Evolutionary conservation across 2,329 filamentous ascomycete species (phyloP).

Genomic region (Coleophoma eucalyptorum): DNA sequence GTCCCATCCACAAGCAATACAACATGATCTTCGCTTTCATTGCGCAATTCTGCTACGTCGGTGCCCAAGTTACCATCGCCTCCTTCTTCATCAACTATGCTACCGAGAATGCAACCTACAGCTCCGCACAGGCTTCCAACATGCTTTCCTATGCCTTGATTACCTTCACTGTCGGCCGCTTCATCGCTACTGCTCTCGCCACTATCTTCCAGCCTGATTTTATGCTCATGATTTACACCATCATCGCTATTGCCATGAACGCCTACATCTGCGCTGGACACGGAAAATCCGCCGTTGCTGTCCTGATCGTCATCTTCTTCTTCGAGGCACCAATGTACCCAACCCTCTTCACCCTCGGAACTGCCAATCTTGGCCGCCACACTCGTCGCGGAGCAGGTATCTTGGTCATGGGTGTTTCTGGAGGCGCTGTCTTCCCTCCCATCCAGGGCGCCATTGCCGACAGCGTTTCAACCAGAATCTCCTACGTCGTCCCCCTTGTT

Average conservation of each 20-base stretch:
- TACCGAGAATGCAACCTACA: slow-evolving; percentile 52
- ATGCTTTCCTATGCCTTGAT: slow-evolving; percentile 74
- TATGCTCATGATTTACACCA: slow-evolving; percentile 63
- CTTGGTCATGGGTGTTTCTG: slow-evolving; percentile 66
- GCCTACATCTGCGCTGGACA: slow-evolving; percentile 11
- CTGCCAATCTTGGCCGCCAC: slow-evolving; percentile 71
- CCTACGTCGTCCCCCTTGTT: slow-evolving; percentile 38
- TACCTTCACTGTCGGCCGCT: slow-evolving; percentile 68
- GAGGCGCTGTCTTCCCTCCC: slow-evolving; percentile 71
- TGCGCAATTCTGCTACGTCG: slow-evolving; percentile 76
- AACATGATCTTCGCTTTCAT: slow-evolving; percentile 71
- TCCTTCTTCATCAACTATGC: slow-evolving; percentile 72
- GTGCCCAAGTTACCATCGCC: slow-evolving; percentile 65
- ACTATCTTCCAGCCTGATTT: slow-evolving; percentile 39
- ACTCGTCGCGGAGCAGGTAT: slow-evolving; percentile 73
- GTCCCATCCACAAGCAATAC: slow-evolving; percentile 68
- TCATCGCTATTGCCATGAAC: slow-evolving; percentile 41
- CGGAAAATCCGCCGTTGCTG: slow-evolving; percentile 46
- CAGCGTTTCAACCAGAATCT: slow-evolving; percentile 33
- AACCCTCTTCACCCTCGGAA: slow-evolving; percentile 74
- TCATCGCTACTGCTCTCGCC: slow-evolving; percentile 50
- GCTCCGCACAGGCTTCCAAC: slow-evolving; percentile 51
- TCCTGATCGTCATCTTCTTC: slow-evolving; percentile 70
- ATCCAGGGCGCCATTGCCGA: slow-evolving; percentile 66
- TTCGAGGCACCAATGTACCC: slow-evolving; percentile 81